Evolutionary conservation across 2,329 filamentous ascomycete species (phyloP), one percentile per base, ranked within the genome.

Genomic region (Aspergillus puulaauensis): DNA sequence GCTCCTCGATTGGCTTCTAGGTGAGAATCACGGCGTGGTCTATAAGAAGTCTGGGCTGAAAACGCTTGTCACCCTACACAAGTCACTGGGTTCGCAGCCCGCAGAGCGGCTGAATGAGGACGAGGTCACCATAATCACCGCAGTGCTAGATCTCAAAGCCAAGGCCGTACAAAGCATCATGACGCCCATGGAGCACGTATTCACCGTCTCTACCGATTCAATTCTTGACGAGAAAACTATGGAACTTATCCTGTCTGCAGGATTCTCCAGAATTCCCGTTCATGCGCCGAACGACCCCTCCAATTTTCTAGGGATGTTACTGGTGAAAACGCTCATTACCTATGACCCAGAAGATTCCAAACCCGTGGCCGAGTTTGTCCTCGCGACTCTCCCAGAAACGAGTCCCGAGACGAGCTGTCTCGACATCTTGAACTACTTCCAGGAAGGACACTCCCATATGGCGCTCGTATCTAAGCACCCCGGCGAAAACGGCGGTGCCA

Each of bases 351-450:
- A 99, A 73, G 95, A 99, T 70, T 85, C 84, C 69, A 90, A 90
- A 69, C 86, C 86, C 19, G 95, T 99, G 37, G 85, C 88, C 59
- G 93, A 98, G 60, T 97, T 99, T 71, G 88, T 92, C 6, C 82
- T 99, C 48, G 95, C 95, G 14, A 97, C 95, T 0, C 85, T 99
- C 5, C 95, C 96, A 1, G 95, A 99, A 74, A 99, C 95, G 0
- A 86, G 91, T 11, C 91, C 95, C 0, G 91, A 97, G 71, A 98
- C 95, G 0, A 97, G 93, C 78, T 99, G 95, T 73, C 78, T 99
- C 55, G 95, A 99, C 73, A 98, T 99, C 68, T 91, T 99, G 77
- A 99, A 99, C 78, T 99, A 97, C 76, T 99, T 99, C 80, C 95
- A 99, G 75, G 95, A 99, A 79, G 95, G 95, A 67, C 98, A 99